These are phyloP conservation scores for Arachis stenosperma DNA, from an alignment of 306 rosid species.

Conservation along the genomic window DNA sequence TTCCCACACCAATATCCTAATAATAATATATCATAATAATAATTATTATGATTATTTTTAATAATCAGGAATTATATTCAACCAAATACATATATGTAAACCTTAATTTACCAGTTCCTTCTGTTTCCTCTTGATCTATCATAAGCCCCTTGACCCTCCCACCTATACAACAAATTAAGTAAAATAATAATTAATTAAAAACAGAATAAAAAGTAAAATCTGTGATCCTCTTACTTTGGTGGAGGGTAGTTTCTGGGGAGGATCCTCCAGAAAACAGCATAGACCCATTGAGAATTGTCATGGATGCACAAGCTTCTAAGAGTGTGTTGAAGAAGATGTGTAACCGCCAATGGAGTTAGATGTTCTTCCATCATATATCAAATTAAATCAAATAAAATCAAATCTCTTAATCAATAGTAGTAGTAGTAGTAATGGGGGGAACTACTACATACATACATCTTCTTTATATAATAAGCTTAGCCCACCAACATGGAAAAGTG, in stretches of 20 bases:
- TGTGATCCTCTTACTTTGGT: constrained; percentile 67
- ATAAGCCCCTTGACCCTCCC: constrained; percentile 95
- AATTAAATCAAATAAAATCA: no score
- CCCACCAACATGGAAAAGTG: constrained; percentile 51
- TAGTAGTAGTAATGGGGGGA: constrained; percentile 35
- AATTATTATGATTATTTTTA: no score
- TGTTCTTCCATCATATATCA: constrained; percentile 71
- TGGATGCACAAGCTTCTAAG: constrained; percentile 88
- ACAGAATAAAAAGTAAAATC: no score
- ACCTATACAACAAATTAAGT: constrained; percentile 48
- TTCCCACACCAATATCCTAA: constrained; percentile 98
- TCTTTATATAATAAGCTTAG: constrained; percentile 52
- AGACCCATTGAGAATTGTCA: constrained; percentile 93
- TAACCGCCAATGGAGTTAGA: constrained; percentile 76
- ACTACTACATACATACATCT: constrained; percentile 52
- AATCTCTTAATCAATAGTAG: no score
- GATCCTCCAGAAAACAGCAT: constrained; percentile 99
- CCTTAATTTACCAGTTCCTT: constrained; percentile 75
- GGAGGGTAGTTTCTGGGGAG: constrained; percentile 99
- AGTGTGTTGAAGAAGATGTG: constrained; percentile 98
- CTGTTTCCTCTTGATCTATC: constrained; percentile 99
- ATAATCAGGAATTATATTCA: neutral
- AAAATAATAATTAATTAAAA: no score
- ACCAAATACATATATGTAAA: neutral
- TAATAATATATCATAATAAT: no score